A percentile compares a stretch with the other conserved stretches of the same genome.
Evolutionary conservation across 805 yeast genomes (phyloP).

Genomic region (Teunomyces pallodes): DNA sequence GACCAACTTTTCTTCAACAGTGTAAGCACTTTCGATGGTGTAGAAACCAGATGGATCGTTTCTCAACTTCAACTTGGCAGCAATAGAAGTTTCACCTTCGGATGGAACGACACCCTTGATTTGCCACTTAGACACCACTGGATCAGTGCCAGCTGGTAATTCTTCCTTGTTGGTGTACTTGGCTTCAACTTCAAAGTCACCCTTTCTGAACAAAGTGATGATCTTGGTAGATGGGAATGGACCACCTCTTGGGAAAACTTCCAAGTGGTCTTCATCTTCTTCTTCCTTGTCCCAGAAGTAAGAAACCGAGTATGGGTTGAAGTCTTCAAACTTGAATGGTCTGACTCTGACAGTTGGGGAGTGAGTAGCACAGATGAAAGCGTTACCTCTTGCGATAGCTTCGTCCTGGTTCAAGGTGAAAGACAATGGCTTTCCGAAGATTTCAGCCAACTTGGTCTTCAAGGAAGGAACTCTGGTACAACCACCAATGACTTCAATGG

Average conservation of each 20-base stretch:
- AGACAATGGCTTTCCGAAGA: constrained; percentile 70
- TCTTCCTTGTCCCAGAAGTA: constrained; percentile 93
- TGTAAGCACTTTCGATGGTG: constrained; percentile 90
- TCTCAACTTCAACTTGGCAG: constrained; percentile 91
- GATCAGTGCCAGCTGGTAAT: constrained; percentile 67
- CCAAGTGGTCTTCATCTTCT: constrained; percentile 88
- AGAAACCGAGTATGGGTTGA: constrained; percentile 87
- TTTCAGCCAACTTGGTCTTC: constrained; percentile 74
- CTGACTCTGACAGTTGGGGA: constrained; percentile 98
- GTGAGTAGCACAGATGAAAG: constrained; percentile 97
- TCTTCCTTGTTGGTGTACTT: constrained; percentile 72
- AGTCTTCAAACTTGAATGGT: constrained; percentile 97
- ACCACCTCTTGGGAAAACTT: constrained; percentile 95
- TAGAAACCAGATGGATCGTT: constrained; percentile 96
- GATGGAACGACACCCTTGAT: constrained; percentile 79
- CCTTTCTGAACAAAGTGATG: constrained; percentile 88
- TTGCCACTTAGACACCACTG: constrained; percentile 78
- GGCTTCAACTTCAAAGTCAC: constrained; percentile 84
- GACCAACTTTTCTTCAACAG: constrained; percentile 85
- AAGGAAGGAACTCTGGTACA: constrained; percentile 95
- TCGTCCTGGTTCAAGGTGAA: constrained; percentile 98
- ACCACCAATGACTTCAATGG: constrained; percentile 96
- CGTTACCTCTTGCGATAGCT: constrained; percentile 98
- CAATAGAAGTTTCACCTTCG: constrained; percentile 73
- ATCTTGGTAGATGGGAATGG: constrained; percentile 92